These are phyloP conservation scores for Linum trigynum DNA, from an alignment of 345 rosid genomes.

Conservation along the genomic window DNA sequence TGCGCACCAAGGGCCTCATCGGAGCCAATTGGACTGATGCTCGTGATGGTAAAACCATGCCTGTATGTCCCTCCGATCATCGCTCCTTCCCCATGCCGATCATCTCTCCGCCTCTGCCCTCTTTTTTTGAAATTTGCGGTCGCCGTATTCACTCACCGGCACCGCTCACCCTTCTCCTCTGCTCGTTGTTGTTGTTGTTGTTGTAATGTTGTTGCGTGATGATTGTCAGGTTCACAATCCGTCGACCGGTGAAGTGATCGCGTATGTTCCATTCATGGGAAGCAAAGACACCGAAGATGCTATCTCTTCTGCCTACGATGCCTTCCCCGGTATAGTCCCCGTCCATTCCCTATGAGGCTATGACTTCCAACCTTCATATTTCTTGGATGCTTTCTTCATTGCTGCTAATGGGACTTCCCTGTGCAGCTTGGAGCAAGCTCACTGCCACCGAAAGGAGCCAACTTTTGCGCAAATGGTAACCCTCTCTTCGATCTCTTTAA, in stretches of 20 bases:
- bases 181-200: too few relatives aligned
- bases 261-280: constrained; percentile 80
- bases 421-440: constrained; percentile 79
- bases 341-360: background rate
- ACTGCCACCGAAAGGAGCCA: constrained; percentile 83
- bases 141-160: background rate
- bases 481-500: too few relatives aligned
- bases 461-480: constrained; percentile 65
- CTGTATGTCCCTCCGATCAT: constrained; percentile 28
- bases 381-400: background rate
- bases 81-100: too few relatives aligned
- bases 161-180: background rate
- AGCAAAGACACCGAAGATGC: constrained; percentile 75
- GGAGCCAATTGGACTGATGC: constrained; percentile 89
- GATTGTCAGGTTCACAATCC: constrained; percentile 72
- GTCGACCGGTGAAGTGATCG: constrained; percentile 70
- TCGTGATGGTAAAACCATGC: constrained; percentile 52
- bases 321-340: constrained; percentile 47
- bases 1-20: constrained; percentile 62
- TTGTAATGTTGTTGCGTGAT: background rate
- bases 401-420: background rate
- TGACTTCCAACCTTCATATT: background rate
- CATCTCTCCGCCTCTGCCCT: too few relatives aligned
- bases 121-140: too few relatives aligned
- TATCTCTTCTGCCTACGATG: constrained; percentile 67